These are phyloP conservation scores for Solanum arcanum DNA, from an alignment of 257 asterid genomes.

Conservation along the genomic window DNA sequence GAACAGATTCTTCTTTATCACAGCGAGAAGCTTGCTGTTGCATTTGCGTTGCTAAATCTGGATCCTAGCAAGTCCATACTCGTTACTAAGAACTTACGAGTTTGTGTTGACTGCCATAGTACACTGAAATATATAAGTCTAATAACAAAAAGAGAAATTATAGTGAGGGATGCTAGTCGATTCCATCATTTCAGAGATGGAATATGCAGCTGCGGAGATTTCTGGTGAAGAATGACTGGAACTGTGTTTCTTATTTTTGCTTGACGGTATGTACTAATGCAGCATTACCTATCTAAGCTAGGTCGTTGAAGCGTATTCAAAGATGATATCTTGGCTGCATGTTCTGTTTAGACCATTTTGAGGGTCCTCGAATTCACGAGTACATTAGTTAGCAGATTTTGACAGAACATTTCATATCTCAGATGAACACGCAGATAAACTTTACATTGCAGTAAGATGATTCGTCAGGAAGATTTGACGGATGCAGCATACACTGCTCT, in stretches of 20 bases:
- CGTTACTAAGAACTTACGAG: slow-evolving; percentile 71
- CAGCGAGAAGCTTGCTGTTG: slow-evolving; percentile 69
- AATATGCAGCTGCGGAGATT: slow-evolving; percentile 63
- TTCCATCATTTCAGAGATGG: slow-evolving; percentile 78
- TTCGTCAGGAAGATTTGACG: background rate
- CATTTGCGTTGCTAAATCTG: background rate
- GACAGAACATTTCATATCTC: background rate
- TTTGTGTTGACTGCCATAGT: slow-evolving; percentile 72
- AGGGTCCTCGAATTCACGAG: background rate
- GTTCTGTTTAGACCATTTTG: background rate
- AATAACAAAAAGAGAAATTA: slow-evolving; percentile 46
- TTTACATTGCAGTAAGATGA: background rate
- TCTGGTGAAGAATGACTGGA: slow-evolving; percentile 36
- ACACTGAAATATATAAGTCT: slow-evolving; percentile 45
- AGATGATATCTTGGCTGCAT: background rate
- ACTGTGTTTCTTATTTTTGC: background rate
- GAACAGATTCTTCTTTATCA: slow-evolving; percentile 58
- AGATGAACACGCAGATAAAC: background rate
- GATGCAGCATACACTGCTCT: background rate
- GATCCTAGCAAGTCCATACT: slow-evolving; percentile 29
- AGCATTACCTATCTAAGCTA: background rate
- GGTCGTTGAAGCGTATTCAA: background rate
- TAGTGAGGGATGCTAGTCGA: slow-evolving; percentile 60
- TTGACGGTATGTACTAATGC: background rate
- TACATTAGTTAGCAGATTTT: background rate